Conservation (phyloP, 2,329 filamentous ascomycete genomes). For the Onygenales sp. region DNA sequence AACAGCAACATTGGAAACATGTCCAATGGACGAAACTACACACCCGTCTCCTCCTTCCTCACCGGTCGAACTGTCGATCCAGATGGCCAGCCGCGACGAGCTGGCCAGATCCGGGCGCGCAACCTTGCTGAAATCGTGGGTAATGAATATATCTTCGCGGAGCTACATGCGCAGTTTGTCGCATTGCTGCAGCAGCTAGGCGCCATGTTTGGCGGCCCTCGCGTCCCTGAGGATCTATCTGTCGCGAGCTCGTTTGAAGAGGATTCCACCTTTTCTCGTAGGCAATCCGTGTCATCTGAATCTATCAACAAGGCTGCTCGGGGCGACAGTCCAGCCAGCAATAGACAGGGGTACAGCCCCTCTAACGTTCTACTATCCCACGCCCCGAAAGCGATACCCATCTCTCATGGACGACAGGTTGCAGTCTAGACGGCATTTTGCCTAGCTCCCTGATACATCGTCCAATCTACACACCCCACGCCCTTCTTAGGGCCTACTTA, state of each 20-base stretch:
- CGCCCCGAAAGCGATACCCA: slow-evolving; percentile 11
- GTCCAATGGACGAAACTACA: slow-evolving; percentile 33
- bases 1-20: slow-evolving; percentile 15
- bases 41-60: slow-evolving; percentile 49
- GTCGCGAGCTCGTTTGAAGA: slow-evolving; percentile 17
- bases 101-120: slow-evolving; percentile 45
- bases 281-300: neutral
- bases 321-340: neutral
- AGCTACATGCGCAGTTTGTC: slow-evolving; percentile 47
- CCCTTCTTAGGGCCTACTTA: too few species aligned
- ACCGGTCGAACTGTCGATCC: slow-evolving; percentile 48
- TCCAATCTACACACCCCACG: too few species aligned
- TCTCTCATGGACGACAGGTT: slow-evolving; percentile 11
- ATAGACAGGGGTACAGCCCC: neutral
- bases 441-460: neutral
- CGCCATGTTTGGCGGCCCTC: slow-evolving; percentile 31
- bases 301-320: neutral
- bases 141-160: slow-evolving; percentile 49
- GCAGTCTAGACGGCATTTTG: neutral
- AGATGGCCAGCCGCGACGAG: slow-evolving; percentile 44
- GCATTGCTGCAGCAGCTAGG: slow-evolving; percentile 40
- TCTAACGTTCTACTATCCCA: slow-evolving; percentile 3
- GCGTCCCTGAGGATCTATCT: slow-evolving; percentile 31
- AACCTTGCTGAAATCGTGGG: slow-evolving; percentile 51
- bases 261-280: neutral